phyloP scores from a whole-genome alignment of 2,329 filamentous ascomycete species.

The Zymoseptoria tritici region DNA sequence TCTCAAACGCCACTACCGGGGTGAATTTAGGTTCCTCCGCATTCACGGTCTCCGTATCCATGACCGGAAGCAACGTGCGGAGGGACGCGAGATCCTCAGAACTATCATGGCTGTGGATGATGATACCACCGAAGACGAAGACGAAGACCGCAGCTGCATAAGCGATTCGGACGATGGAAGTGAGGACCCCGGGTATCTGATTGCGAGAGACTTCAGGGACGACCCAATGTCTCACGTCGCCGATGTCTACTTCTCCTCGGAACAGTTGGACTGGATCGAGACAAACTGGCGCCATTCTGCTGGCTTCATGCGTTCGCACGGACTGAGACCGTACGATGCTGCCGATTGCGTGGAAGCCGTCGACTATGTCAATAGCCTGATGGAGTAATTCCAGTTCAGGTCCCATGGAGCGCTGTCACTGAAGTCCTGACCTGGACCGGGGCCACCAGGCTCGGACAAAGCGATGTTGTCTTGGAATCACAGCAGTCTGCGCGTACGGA shows the following conservation, averaged over 20 bases:
- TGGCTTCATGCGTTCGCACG: background rate
- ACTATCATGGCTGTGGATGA: constrained; percentile 29
- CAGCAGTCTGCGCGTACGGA: too few relatives aligned
- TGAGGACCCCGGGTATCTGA: background rate
- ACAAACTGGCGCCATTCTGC: background rate
- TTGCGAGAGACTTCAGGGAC: background rate
- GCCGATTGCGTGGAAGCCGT: background rate
- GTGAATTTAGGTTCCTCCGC: constrained; percentile 31
- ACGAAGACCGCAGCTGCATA: too few relatives aligned
- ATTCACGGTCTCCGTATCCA: constrained; percentile 30
- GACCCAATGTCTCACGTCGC: background rate
- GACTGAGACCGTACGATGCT: background rate
- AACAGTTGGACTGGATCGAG: background rate
- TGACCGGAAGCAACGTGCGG: constrained; percentile 33
- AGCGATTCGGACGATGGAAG: too few relatives aligned
- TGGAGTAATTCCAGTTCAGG: too few relatives aligned
- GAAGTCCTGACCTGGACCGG: too few relatives aligned
- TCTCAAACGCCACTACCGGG: constrained; percentile 29
- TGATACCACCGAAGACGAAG: background rate
- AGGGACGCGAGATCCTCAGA: constrained; percentile 28
- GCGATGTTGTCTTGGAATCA: too few relatives aligned
- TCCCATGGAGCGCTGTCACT: too few relatives aligned
- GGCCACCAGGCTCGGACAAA: too few relatives aligned
- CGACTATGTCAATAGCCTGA: too few relatives aligned
- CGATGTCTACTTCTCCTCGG: background rate